Evolutionary conservation across 768 basidiomycete genomes (phyloP).

Genomic region (Hemileccinum impolitum): DNA sequence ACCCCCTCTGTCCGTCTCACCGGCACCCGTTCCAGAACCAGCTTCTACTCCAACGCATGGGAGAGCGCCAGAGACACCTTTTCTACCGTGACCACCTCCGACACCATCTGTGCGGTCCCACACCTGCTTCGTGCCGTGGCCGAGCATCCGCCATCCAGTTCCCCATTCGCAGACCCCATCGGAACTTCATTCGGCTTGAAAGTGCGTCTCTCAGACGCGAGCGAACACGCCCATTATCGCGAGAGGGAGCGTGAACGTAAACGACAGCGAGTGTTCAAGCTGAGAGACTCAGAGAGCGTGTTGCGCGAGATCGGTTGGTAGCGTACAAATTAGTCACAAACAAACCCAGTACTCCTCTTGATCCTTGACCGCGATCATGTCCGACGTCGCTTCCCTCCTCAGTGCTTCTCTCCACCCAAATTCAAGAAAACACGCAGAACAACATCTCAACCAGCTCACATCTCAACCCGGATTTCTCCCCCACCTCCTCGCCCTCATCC

Average conservation of each 20-base stretch:
- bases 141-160: constrained; percentile 1
- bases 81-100: constrained; percentile 20
- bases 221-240: constrained; percentile 21
- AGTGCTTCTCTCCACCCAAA: constrained; percentile 66
- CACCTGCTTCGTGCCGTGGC: constrained; percentile 3
- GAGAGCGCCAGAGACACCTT: constrained; percentile 14
- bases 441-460: constrained; percentile 64
- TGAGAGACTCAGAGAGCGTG: constrained; percentile 21
- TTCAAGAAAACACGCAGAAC: constrained; percentile 79
- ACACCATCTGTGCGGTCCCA: constrained; percentile 1
- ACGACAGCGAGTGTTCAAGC: constrained; percentile 8
- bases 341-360: constrained; percentile 3
- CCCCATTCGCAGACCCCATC: background rate
- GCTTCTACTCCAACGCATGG: constrained; percentile 7
- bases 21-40: constrained; percentile 13
- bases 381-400: constrained; percentile 66
- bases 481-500: constrained; percentile 74
- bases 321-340: constrained; percentile 11
- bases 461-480: constrained; percentile 74
- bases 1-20: constrained; percentile 2
- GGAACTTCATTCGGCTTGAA: constrained; percentile 17
- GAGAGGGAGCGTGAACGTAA: constrained; percentile 20
- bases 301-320: constrained; percentile 22
- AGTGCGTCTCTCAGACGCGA: constrained; percentile 23
- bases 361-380: constrained; percentile 39